phyloP scores from a whole-genome alignment of 768 basidiomycete genomes.

The Agaricus blazei region DNA sequence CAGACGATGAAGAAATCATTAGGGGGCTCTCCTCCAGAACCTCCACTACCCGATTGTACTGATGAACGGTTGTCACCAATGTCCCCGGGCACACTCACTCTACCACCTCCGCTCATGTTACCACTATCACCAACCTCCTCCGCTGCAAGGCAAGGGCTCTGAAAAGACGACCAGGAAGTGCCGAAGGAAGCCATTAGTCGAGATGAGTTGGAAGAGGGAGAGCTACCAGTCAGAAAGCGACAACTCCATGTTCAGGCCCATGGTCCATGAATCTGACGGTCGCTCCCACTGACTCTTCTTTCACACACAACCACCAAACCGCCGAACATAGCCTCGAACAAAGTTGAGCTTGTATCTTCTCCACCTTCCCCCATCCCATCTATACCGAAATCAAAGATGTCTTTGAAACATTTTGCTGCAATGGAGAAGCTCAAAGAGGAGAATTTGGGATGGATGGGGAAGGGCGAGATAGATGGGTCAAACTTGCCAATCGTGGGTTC shows the following conservation, averaged over 20 bases:
- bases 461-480: neutral
- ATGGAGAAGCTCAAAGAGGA: slow-evolving; percentile 50
- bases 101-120: neutral
- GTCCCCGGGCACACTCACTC: neutral
- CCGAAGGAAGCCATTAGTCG: no score
- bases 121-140: neutral
- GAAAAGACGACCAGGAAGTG: no score
- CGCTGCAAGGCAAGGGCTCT: neutral
- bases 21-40: slow-evolving; percentile 10
- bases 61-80: slow-evolving; percentile 7
- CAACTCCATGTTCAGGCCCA: no score
- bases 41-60: slow-evolving; percentile 4
- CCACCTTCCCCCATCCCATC: slow-evolving; percentile 12
- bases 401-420: slow-evolving; percentile 52
- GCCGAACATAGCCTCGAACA: no score
- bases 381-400: slow-evolving; percentile 47
- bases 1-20: neutral
- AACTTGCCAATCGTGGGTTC: slow-evolving; percentile 6
- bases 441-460: neutral
- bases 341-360: neutral
- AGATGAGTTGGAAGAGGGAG: neutral
- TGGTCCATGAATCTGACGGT: no score
- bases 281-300: neutral
- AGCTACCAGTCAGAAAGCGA: neutral
- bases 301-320: neutral